Base-by-base conservation (phyloP, 2,329 filamentous ascomycete genomes). In the Emydomyces testavorans region DNA sequence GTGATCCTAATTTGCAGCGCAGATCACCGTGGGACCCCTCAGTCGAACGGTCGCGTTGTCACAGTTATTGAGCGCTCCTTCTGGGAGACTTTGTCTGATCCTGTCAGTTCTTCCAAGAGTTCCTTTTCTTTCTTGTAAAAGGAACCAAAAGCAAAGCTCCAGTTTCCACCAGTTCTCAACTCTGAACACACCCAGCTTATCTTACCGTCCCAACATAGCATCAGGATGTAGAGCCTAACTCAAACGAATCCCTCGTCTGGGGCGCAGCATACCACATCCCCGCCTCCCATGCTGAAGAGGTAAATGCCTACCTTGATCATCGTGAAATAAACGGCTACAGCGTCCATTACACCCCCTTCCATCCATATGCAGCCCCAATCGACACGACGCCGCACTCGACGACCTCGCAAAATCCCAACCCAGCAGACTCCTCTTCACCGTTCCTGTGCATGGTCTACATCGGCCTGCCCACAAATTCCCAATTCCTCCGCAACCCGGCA, bases 251-350 rank as follows among this genome's bases (percentile, higher is more conserved):
- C 15, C 40, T 48, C 58, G 87, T 95, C 57, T 96, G 89, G 89
- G 92, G 92, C 50, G 85, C 86, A 13, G 92, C 90, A 54, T 93
- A 95, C 70, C 84, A 90, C 60, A 90, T 94, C 65, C 73, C 76
- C 23, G 66, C 80, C 5, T 72, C 77, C 1, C 76, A 80, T 55
- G 87, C 93, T 18, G 75, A 79, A 51, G 82, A 90, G 68, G 90
- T 95, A 3, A 82, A 85, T 56, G 76, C 81, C 50, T 95, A 95
- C 64, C 84, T 98, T 40, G 89, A 96, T 65, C 90, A 95, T 55
- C 82, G 92, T 38, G 92, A 98, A 67, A 94, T 96, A 62, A 94
- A 96, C 68, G 92, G 92, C 21, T 98, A 98, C 68, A 85, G 82
- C 46, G 93, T 94, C 56, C 89, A 95, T 66, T 86, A 88, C 65